phyloP scores from a whole-genome alignment of 495 filamentous ascomycete species.

The Hyaloscypha bicolor region DNA sequence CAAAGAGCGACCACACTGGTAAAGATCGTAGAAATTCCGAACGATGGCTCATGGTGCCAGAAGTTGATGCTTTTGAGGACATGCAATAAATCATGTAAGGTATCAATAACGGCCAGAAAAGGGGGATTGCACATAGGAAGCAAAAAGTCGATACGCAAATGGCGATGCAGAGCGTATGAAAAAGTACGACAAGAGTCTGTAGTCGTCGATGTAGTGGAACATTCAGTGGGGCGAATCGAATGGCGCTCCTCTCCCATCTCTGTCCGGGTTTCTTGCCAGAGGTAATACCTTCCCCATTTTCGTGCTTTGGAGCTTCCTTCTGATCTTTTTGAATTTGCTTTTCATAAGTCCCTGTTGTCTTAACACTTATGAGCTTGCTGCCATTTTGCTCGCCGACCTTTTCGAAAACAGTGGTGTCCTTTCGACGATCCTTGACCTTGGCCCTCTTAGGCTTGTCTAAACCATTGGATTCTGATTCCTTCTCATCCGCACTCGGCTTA shows the following conservation, averaged over 20 bases:
- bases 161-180: slow-evolving; percentile 82
- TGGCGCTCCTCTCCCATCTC: slow-evolving; percentile 31
- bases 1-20: slow-evolving; percentile 86
- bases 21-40: slow-evolving; percentile 71
- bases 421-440: slow-evolving; percentile 7
- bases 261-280: slow-evolving; percentile 32
- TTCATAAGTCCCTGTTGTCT: slow-evolving; percentile 20
- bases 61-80: slow-evolving; percentile 72
- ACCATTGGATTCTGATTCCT: slow-evolving; percentile 13
- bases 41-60: slow-evolving; percentile 73
- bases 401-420: slow-evolving; percentile 16
- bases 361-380: slow-evolving; percentile 25
- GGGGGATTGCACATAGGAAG: slow-evolving; percentile 84
- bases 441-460: background rate
- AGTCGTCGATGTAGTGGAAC: slow-evolving; percentile 83
- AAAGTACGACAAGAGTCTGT: slow-evolving; percentile 83
- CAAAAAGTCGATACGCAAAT: slow-evolving; percentile 81
- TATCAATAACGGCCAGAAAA: slow-evolving; percentile 90
- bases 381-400: slow-evolving; percentile 18
- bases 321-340: slow-evolving; percentile 9
- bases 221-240: slow-evolving; percentile 86
- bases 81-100: slow-evolving; percentile 86
- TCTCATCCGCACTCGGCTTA: slow-evolving; percentile 11
- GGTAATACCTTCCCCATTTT: slow-evolving; percentile 16
- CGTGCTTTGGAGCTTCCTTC: slow-evolving; percentile 14